A percentile compares a stretch with the other conserved stretches of the same genome.
Conservation (phyloP, 257 asterid genomes). For the Petrea volubilis region DNA sequence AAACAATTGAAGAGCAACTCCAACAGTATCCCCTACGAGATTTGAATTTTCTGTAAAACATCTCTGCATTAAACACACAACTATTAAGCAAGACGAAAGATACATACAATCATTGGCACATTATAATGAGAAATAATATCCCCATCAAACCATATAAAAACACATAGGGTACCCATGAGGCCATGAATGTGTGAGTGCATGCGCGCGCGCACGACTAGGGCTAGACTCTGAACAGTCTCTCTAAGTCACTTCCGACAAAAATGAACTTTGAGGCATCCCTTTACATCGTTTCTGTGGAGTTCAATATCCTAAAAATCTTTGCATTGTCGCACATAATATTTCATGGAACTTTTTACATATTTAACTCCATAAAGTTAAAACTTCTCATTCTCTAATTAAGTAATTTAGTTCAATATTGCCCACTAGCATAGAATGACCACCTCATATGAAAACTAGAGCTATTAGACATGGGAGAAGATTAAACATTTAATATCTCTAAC, state of each 20-base stretch:
- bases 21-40: conserved; percentile 70
- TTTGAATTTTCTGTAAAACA: conserved; percentile 34
- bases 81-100: background rate
- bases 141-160: background rate
- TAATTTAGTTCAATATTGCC: background rate
- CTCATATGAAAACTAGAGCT: too few relatives aligned
- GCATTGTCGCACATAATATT: background rate
- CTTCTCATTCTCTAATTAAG: background rate
- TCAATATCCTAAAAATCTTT: background rate
- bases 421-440: too few relatives aligned
- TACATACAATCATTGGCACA: background rate
- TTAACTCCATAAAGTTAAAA: background rate
- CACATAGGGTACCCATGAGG: background rate
- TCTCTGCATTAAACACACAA: conserved; percentile 38
- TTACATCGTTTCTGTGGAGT: too few relatives aligned
- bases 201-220: too few relatives aligned
- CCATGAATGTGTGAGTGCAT: too few relatives aligned
- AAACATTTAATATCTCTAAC: too few relatives aligned
- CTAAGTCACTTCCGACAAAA: too few relatives aligned
- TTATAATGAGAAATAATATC: background rate
- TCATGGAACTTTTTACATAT: background rate
- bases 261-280: too few relatives aligned
- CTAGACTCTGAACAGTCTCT: too few relatives aligned
- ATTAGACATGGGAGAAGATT: too few relatives aligned
- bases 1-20: conserved; percentile 57